Evolutionary conservation across 108 stramenopile genomes (phyloP), one percentile per base, ranked within the genome.

Genomic region (Seminavis robusta): DNA sequence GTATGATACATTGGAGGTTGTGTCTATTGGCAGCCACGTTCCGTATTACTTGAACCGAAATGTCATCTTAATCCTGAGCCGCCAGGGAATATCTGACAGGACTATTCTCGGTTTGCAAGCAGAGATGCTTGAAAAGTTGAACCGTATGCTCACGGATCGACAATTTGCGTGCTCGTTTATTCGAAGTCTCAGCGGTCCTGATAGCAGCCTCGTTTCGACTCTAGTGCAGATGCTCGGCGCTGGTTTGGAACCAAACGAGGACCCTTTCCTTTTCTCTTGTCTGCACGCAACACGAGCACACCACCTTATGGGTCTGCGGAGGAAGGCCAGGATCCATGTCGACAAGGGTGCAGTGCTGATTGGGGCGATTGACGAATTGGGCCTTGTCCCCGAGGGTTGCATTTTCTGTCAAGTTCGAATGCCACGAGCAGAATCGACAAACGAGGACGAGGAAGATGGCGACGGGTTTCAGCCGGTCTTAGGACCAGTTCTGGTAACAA

Each of bases 41-140:
- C 65, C 65, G 4, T 66, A 66, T 33, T 66, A 58, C 33, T 32
- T 66, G 20, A 57, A 66, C 25, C 44, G 56, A 19, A 66, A 59
- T 39, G 56, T 66, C 27, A 66, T 66, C 27, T 29, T 66, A 29
- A 31, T 66, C 7, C 28, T 49, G 65, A 42, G 3, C 20, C 13
- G 20, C 6, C 28, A 10, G 6, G 48, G 48, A 15, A 26, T 49
- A 5, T 7, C 16, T 31, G 31, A 41, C 47, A 6, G 23, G 20
- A 33, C 26, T 38, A 58, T 66, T 32, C 2, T 58, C 31, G 49
- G 47, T 7, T 33, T 58, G 4, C 65, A 66, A 24, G 28, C 15
- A 1, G 3, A 30, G 1, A 52, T 55, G 31, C 28, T 66, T 20
- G 45, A 56, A 15, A 40, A 44, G 23, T 55, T 65, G 8, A 46